Base-by-base conservation (phyloP, 257 asterid species). In the Verbena officinalis region DNA sequence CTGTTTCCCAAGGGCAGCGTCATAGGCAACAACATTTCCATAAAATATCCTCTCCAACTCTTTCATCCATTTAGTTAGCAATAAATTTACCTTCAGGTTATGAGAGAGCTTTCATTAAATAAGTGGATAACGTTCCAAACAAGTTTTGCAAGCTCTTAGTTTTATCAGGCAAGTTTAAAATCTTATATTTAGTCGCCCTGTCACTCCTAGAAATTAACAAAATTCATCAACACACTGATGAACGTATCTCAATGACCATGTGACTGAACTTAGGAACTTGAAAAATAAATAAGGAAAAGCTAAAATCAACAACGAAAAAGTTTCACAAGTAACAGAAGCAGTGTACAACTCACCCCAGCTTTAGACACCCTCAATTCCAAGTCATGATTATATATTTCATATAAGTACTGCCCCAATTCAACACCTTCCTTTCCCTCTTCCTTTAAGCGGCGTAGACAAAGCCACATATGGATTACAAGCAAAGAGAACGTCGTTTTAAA, bases 401-500 rank as follows among this genome's bases (percentile, higher is more conserved):
- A 93, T 64, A 90, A 61, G 83, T 84, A 87, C 34, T 93, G 97
- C 66, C 97, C 97, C 85, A 93, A 61, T 78, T 93, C 96, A 67
- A 81, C 88, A 16, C 99, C 97, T 64, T 88, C 97, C 55, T 83
- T 86, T 62, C 97, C 97, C 62, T 93, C 97, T 67, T 81, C 87
- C 83, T 86, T 90, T 46, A 93, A 68, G 51, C 99, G 95, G 52
- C 92, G 86, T 61, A 93, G 77, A 81, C 85, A 83, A 75, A 90
- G 92, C 99, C 99, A 93, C 95, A 81, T 87, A 65, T 93, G 99
- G 62, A 93, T 83, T 59, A 90, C 90, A 58, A 93, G 94, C 83
- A 93, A 77, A 7, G 97, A 81, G 75, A 78, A 93, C 55, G 97
- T 86, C 49, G 96, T 86, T 77, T 82, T 90, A 71, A 93, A 93